These are phyloP conservation scores for Fomitopsis betulina DNA, from an alignment of 1,284 basidiomycete species.

Conservation along the genomic window DNA sequence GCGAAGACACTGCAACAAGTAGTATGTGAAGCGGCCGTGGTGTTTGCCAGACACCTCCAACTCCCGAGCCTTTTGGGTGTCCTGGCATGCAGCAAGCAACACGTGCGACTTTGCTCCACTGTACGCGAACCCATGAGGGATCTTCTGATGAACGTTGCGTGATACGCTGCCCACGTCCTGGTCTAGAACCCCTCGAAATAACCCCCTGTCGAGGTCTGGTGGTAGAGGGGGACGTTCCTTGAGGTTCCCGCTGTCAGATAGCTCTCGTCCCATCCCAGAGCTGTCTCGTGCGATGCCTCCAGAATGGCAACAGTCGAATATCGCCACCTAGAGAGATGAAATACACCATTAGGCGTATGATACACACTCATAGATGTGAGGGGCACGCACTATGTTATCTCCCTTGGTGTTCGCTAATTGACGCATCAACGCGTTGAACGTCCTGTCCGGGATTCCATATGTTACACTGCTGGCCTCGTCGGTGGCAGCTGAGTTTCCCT, in stretches of 20 bases:
- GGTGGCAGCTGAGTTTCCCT: too few relatives aligned
- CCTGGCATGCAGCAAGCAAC: slow-evolving; percentile 10
- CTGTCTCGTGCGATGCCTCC: neutral
- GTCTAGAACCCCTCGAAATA: neutral
- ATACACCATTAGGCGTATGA: too few relatives aligned
- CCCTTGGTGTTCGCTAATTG: slow-evolving; percentile 4
- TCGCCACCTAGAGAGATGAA: slow-evolving; percentile 1
- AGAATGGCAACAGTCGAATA: neutral
- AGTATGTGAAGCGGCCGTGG: neutral
- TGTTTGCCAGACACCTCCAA: neutral
- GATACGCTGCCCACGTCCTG: too few relatives aligned
- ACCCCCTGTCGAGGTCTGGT: neutral
- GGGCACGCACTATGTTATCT: slow-evolving; percentile 6
- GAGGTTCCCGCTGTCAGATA: neutral
- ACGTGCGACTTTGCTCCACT: slow-evolving; percentile 5
- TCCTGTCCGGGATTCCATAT: slow-evolving; percentile 8
- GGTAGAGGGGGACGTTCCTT: neutral
- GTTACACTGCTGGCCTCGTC: too few relatives aligned
- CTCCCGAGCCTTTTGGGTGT: slow-evolving; percentile 3
- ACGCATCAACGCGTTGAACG: slow-evolving; percentile 6
- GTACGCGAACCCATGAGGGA: neutral
- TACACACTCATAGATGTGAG: neutral
- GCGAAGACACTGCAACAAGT: neutral
- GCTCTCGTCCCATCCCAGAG: neutral
- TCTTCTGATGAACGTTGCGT: too few relatives aligned